Percentiles rank a stretch among this genome's conserved stretches.
phyloP scores from a whole-genome alignment of 345 rosid genomes.

The Pistacia vera region DNA sequence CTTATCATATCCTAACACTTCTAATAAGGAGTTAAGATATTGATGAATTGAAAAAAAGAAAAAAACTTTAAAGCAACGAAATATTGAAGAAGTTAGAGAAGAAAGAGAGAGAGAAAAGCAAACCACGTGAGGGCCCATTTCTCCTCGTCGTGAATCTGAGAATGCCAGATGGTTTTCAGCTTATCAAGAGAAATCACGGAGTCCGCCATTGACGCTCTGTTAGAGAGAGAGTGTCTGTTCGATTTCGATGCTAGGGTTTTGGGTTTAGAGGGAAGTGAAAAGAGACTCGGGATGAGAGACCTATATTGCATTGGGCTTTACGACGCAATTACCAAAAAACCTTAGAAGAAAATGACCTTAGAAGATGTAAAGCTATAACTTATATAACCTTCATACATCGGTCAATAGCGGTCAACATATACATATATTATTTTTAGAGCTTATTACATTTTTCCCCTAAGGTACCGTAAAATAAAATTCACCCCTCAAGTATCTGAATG shows the following conservation, averaged over 20 bases:
- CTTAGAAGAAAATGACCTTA: background rate
- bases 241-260: constrained; percentile 28
- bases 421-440: too few relatives aligned
- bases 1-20: too few relatives aligned
- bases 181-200: constrained; percentile 45
- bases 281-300: too few relatives aligned
- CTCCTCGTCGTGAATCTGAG: constrained; percentile 73
- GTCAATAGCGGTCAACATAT: too few relatives aligned
- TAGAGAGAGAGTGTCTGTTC: background rate
- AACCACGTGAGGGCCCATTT: constrained; percentile 74
- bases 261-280: background rate
- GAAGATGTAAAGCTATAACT: too few relatives aligned
- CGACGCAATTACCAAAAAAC: background rate
- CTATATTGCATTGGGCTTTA: background rate
- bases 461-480: too few relatives aligned
- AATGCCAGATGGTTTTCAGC: constrained; percentile 58
- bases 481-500: too few relatives aligned
- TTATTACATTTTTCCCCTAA: too few relatives aligned
- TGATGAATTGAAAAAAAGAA: background rate
- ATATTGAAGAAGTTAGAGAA: background rate
- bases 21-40: background rate
- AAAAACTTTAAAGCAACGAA: background rate
- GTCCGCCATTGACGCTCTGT: constrained; percentile 50
- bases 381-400: too few relatives aligned
- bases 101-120: constrained; percentile 1